These are phyloP conservation scores for Boehmeria nivea DNA, from an alignment of 306 rosid genomes.

Conservation along the genomic window DNA sequence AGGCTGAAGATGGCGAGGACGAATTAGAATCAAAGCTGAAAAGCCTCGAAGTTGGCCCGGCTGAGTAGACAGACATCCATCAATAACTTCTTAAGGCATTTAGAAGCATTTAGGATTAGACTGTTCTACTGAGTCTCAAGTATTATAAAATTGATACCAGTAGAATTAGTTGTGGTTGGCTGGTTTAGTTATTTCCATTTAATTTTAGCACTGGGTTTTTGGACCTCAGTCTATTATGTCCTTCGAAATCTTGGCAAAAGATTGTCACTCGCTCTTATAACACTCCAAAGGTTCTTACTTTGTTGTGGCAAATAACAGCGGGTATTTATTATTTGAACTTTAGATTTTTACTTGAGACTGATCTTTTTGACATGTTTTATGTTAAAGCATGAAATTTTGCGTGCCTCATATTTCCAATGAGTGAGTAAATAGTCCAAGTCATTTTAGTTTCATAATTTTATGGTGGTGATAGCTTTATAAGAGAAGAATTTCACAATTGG, in stretches of 20 bases:
- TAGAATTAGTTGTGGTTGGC: slow-evolving; percentile 2
- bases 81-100: too few relatives aligned
- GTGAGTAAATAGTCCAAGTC: neutral
- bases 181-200: neutral
- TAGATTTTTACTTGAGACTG: neutral
- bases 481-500: neutral
- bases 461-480: neutral
- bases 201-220: slow-evolving; percentile 20
- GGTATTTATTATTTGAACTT: neutral
- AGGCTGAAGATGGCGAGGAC: slow-evolving; percentile 35
- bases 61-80: slow-evolving; percentile 26
- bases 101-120: slow-evolving; percentile 12
- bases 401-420: too few relatives aligned
- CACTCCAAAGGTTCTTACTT: neutral
- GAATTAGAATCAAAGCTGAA: slow-evolving; percentile 74
- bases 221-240: slow-evolving; percentile 17
- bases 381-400: too few relatives aligned
- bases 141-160: slow-evolving; percentile 3
- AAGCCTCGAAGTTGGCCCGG: slow-evolving; percentile 57
- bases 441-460: neutral
- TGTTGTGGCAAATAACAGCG: neutral
- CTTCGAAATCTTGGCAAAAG: slow-evolving; percentile 9
- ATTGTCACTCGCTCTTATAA: neutral
- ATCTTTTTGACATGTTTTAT: neutral
- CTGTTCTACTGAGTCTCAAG: slow-evolving; percentile 8